phyloP scores from a whole-genome alignment of 2,329 filamentous ascomycete genomes.

The Exophiala xenobiotica region DNA sequence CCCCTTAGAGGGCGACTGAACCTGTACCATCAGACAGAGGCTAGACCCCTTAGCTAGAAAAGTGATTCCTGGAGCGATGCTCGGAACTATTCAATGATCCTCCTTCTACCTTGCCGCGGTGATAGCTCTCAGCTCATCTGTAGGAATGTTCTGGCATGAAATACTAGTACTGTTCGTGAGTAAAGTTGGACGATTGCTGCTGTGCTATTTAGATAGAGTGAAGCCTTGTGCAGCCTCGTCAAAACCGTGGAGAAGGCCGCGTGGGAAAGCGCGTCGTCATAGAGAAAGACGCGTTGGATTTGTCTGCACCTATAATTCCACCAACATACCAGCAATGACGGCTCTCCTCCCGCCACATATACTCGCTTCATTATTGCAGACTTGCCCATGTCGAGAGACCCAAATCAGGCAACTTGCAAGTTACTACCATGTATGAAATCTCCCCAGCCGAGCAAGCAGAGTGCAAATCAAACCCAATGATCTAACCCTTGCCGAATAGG shows the following conservation, averaged over 20 bases:
- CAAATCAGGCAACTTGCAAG: slow-evolving; percentile 43
- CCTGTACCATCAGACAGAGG: slow-evolving; percentile 22
- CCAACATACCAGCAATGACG: slow-evolving; percentile 11
- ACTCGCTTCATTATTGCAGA: slow-evolving; percentile 17
- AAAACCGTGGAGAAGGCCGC: neutral
- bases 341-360: slow-evolving; percentile 22
- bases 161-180: too few species aligned
- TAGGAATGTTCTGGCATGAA: too few species aligned
- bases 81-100: neutral
- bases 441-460: neutral
- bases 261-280: neutral
- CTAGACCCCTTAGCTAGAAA: slow-evolving; percentile 22
- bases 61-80: slow-evolving; percentile 16
- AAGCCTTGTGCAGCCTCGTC: neutral
- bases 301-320: neutral
- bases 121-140: too few species aligned
- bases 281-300: neutral
- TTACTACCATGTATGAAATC: slow-evolving; percentile 40
- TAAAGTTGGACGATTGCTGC: too few species aligned
- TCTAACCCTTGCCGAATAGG: neutral
- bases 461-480: neutral
- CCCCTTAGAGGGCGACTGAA: neutral
- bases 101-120: neutral
- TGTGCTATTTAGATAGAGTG: too few species aligned
- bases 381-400: slow-evolving; percentile 44